phyloP scores from a whole-genome alignment of 2,329 filamentous ascomycete genomes.

The Botrytis byssoidea region DNA sequence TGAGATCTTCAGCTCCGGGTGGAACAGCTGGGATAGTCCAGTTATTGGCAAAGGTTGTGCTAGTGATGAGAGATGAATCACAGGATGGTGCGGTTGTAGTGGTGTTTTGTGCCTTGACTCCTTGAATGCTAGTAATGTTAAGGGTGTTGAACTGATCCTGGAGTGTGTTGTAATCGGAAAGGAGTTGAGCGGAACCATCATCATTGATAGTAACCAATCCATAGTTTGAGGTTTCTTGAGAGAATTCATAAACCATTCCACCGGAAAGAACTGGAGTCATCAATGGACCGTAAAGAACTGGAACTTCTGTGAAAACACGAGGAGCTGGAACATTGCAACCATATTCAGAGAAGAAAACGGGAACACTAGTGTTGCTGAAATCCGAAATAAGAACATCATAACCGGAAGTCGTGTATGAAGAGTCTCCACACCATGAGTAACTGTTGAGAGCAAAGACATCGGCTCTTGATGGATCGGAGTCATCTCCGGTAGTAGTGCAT shows the following conservation, averaged over 20 bases:
- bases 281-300: conserved; percentile 65
- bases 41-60: conserved; percentile 68
- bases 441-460: conserved; percentile 80
- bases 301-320: conserved; percentile 74
- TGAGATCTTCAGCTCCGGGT: conserved; percentile 66
- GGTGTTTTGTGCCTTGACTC: conserved; percentile 56
- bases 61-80: conserved; percentile 62
- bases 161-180: conserved; percentile 70
- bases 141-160: conserved; percentile 72
- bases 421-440: conserved; percentile 70
- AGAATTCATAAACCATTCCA: conserved; percentile 79
- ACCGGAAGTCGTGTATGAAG: conserved; percentile 60
- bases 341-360: conserved; percentile 79
- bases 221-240: conserved; percentile 65
- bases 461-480: conserved; percentile 59
- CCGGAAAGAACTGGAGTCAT: conserved; percentile 71
- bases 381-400: conserved; percentile 63
- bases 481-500: conserved; percentile 56
- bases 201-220: conserved; percentile 62
- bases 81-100: conserved; percentile 62
- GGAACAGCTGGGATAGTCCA: conserved; percentile 75
- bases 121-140: conserved; percentile 66
- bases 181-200: conserved; percentile 57
- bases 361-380: conserved; percentile 65
- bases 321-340: conserved; percentile 74